A percentile compares a stretch with the other conserved stretches of the same genome.
These are phyloP conservation scores for Xanthoconium separans DNA, from an alignment of 1,284 basidiomycete genomes.

Conservation along the genomic window DNA sequence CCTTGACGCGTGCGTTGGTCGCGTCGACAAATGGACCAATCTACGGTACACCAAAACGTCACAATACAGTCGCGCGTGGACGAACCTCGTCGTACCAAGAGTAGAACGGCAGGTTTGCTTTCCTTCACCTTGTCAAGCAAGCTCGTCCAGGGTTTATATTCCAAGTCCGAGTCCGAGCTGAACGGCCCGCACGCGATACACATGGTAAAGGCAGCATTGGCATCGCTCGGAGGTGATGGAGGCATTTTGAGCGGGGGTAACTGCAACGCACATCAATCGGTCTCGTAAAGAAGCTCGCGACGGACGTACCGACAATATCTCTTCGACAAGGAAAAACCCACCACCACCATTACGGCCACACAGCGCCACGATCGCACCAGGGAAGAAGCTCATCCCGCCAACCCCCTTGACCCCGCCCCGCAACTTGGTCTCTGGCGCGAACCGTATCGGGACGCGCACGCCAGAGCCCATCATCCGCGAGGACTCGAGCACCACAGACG, in stretches of 20 bases:
- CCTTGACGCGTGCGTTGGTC: conserved; percentile 69
- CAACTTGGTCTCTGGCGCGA: conserved; percentile 66
- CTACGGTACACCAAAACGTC: conserved; percentile 41
- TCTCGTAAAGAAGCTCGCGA: neutral
- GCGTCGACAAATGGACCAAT: conserved; percentile 89
- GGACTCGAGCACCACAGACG: conserved; percentile 75
- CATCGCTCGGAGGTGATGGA: conserved; percentile 37
- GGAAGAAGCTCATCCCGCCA: conserved; percentile 80
- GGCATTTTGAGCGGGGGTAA: conserved; percentile 50
- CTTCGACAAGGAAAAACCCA: conserved; percentile 80
- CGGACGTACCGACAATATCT: conserved; percentile 69
- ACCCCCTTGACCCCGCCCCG: conserved; percentile 63
- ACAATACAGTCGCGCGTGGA: neutral
- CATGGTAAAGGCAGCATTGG: conserved; percentile 55
- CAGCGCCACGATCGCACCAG: conserved; percentile 87
- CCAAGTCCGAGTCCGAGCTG: conserved; percentile 75
- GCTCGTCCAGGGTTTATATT: conserved; percentile 66
- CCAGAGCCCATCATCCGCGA: conserved; percentile 79
- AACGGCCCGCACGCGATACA: conserved; percentile 80
- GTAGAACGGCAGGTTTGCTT: conserved; percentile 71
- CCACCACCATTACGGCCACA: conserved; percentile 92
- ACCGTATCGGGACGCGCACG: conserved; percentile 66
- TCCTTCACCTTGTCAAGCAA: conserved; percentile 57
- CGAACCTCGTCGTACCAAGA: conserved; percentile 60
- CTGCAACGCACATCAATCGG: conserved; percentile 30